Evolutionary conservation across 441 rosid genomes (phyloP), one percentile per base, ranked within the genome.

Genomic region (Populus tomentosa): DNA sequence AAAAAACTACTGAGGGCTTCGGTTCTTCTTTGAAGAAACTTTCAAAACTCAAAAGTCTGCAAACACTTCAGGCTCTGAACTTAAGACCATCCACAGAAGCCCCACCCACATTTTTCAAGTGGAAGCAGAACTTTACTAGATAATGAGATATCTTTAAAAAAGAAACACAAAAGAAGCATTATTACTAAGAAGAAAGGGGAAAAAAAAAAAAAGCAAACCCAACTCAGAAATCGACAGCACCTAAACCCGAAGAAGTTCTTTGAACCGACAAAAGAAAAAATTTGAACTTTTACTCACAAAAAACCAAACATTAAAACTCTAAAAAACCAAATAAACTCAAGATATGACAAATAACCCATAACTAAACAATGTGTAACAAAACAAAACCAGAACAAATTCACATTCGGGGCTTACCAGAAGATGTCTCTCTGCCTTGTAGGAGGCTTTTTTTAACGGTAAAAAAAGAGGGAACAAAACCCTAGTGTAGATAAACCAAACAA

Each of bases 81-180:
- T 59, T 10, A 53, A 79, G 28, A 73, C 67, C 56, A 30, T 24
- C 68, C 71, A 28, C 59, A 30, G 28, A 46, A 50, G 1, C 56
- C 56, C n/a, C 56, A 50, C 20, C 73, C 70, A 42, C 63, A 75
- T 71, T 28, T 79, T 70, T 56, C 73, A 62, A 11, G 30, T 73
- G 7, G 20, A 56, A 67, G 24, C 26, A 67, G 14, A 38, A 21
- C 73, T 65, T 67, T 76, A 64, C 33, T 46, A 50, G 6, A 50
- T 14, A 50, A 50, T 50, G 56, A 50, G 56, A 50, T 50, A 14
- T 50, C 56, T 50, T 50, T 50, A 50, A 21, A 73, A 71, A 64
- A 36, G 13, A 24, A 80, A 46, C 56, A 14, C 73, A 38, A n/a
- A 73, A 71, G 61, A 65, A 70, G 68, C 70, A 67, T 50, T 30